These are phyloP conservation scores for Globisporangium iwayamae DNA, from an alignment of 352 stramenopile genomes.

Conservation along the genomic window DNA sequence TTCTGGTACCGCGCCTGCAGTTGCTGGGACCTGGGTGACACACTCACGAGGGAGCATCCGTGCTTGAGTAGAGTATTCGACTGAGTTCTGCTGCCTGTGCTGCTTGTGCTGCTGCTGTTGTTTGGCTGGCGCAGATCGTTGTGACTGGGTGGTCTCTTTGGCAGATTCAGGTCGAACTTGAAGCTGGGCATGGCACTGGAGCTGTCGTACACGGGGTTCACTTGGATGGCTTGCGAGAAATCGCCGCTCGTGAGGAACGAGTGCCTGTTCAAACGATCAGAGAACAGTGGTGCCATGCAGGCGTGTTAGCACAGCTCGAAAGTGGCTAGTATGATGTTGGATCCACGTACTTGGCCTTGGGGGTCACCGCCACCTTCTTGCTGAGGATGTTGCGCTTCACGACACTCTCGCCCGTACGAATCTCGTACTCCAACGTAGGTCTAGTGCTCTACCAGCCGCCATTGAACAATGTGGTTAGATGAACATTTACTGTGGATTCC, in stretches of 20 bases:
- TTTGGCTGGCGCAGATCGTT: neutral
- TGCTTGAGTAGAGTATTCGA: neutral
- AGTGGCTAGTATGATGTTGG: too few species aligned
- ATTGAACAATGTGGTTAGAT: neutral
- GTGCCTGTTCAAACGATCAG: conserved; percentile 16
- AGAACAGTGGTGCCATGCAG: neutral
- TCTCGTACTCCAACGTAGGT: conserved; percentile 32
- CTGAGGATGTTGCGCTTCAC: conserved; percentile 37
- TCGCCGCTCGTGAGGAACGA: conserved; percentile 40
- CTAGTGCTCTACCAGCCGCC: conserved; percentile 10
- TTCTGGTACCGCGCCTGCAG: conserved; percentile 15
- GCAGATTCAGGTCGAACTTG: conserved; percentile 23
- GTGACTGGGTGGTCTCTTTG: conserved; percentile 2
- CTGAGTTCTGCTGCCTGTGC: neutral
- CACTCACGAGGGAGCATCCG: neutral
- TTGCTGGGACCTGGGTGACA: conserved; percentile 28
- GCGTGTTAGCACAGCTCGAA: neutral
- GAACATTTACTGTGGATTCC: too few species aligned
- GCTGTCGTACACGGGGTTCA: conserved; percentile 33
- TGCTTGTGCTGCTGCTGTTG: neutral
- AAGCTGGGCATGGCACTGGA: conserved; percentile 25
- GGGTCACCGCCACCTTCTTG: neutral
- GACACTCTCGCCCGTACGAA: conserved; percentile 52
- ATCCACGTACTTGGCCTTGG: conserved; percentile 23
- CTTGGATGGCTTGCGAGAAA: conserved; percentile 34